Base-by-base conservation (phyloP, 768 basidiomycete genomes). In the Pholiota microspora region DNA sequence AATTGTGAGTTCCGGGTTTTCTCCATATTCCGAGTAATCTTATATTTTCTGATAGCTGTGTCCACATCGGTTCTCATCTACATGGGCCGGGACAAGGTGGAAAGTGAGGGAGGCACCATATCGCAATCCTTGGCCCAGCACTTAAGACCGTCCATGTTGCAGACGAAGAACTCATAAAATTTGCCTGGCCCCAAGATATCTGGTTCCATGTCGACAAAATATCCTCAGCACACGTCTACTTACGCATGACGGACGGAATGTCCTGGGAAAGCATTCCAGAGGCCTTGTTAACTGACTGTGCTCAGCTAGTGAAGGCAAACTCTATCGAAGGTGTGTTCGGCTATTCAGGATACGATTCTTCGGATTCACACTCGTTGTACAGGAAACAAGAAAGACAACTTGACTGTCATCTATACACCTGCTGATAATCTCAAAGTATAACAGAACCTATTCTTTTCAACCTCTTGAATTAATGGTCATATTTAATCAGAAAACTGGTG, bases 191-290 rank as follows among this genome's bases (percentile, higher is more conserved):
- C 7, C 84, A 88, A 69, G 91, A 93, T 57, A 73, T 92, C 50
- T 92, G 91, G 92, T 97, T 98, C 60, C 97, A 98, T 70, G 97
- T 99, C 57, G 97, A 98, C 77, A 96, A 95, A 69, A 84, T 98
- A 25, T 96, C 93, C 0, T 97, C 94, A 2, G 94, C 95, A 0
- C 94, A 98, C 69, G 95, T 98, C 35, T 98, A 98, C 68, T 76
- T 98, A n/a, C 88, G 95, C 29, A 84, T 98, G 77, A 81, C 90
- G 0, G 81, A 83, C 2, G 76, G 73, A n/a, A 88, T 95, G 78
- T 69, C 76, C 27, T 98, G 94, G 92, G 94, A 98, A 5, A 70
- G 74, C n/a, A 88, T 98, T 32, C 94, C 97, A 0, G 78, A 86
- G 51, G 73, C 80, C 1, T 72, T 98, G 5, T 73, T 98, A 16